Evolutionary conservation across 768 basidiomycete genomes (phyloP).

Genomic region (Russula emetica): DNA sequence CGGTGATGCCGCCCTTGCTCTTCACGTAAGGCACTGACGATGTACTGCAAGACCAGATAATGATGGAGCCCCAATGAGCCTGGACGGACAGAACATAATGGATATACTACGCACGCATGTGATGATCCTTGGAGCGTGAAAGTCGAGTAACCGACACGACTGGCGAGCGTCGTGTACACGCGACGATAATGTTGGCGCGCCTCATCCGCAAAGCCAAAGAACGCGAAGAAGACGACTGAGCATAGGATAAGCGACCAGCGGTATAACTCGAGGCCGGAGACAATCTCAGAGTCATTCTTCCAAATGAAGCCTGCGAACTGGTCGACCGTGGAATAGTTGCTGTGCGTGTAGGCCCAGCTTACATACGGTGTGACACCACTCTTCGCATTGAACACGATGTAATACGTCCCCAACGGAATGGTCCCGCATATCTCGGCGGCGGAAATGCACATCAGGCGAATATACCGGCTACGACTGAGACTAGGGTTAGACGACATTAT

Average conservation of each 20-base stretch:
- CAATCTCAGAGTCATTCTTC: conserved; percentile 28
- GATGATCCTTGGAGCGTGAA: conserved; percentile 1
- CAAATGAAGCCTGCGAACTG: conserved; percentile 39
- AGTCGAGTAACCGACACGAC: conserved; percentile 30
- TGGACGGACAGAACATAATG: not conserved
- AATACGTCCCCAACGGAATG: not conserved
- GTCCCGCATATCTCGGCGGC: not conserved
- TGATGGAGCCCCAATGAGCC: not conserved
- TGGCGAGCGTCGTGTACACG: not conserved
- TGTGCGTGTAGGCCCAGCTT: conserved; percentile 51
- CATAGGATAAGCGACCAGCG: not conserved
- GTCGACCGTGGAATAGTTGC: conserved; percentile 40
- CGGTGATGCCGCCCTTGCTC: conserved; percentile 4
- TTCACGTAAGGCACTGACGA: conserved; percentile 8
- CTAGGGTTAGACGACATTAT: conserved; percentile 28
- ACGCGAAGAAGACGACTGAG: not conserved
- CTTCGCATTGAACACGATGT: not conserved
- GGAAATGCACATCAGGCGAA: not conserved
- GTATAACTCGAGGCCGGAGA: not conserved
- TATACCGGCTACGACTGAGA: conserved; percentile 35
- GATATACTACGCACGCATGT: conserved; percentile 6
- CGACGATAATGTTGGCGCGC: not conserved
- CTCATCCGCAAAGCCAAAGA: conserved; percentile 3
- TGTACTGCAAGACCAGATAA: not conserved
- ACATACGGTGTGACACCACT: conserved; percentile 31